Conservation (phyloP, 441 rosid genomes). For the Arabidopsis lyrata region DNA sequence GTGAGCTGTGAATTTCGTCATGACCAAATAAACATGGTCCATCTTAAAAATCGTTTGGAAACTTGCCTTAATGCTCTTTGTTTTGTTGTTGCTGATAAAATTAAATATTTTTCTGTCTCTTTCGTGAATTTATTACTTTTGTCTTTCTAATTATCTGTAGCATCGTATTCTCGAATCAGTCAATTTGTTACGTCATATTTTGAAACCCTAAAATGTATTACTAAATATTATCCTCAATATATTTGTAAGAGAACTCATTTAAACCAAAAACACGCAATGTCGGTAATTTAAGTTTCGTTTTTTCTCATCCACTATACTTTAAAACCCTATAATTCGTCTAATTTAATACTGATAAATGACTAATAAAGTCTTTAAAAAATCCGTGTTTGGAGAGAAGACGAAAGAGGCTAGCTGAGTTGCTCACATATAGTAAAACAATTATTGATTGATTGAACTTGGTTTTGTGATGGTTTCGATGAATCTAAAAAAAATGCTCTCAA, state of each 20-base stretch:
- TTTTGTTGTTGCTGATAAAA: constrained; percentile 37
- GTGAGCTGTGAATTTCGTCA: neutral
- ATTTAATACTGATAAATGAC: neutral
- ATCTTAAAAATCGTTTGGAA: neutral
- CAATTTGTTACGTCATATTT: constrained; percentile 31
- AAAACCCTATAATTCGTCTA: neutral
- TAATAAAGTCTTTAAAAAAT: neutral
- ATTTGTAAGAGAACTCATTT: constrained; percentile 11
- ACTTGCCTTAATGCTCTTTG: constrained; percentile 29
- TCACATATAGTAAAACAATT: neutral
- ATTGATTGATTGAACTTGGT: neutral
- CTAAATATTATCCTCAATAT: neutral
- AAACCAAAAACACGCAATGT: neutral
- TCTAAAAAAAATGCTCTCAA: neutral
- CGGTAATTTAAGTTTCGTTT: neutral
- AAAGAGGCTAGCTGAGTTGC: neutral
- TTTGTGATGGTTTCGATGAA: neutral
- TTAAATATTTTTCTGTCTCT: constrained; percentile 32
- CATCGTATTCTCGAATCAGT: constrained; percentile 28
- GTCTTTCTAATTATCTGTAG: constrained; percentile 36
- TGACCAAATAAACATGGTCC: constrained; percentile 28
- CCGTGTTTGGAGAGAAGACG: neutral
- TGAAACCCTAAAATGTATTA: neutral
- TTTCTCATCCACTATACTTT: neutral
- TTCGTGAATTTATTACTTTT: constrained; percentile 37